Evolutionary conservation across 805 yeast species (phyloP), one percentile per base, ranked within the genome.

Genomic region (Millerozyma miso): DNA sequence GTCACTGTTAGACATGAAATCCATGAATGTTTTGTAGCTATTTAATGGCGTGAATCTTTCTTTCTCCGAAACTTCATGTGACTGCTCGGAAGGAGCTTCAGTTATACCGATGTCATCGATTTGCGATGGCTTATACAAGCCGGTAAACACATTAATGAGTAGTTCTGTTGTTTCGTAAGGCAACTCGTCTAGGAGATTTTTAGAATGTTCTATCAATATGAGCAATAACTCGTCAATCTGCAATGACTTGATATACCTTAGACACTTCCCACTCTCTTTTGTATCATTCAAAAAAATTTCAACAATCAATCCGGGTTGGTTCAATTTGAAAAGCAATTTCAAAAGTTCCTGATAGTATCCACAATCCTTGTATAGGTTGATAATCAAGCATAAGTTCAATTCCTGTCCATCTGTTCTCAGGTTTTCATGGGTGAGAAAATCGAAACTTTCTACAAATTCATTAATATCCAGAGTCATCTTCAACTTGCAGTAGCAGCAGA

Each of bases 101-200:
- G 43, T 44, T 19, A 47, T 48, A 35, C 49, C 32, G 12, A 33
- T 38, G 20, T 37, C 35, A 4, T 44, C 20, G 10, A 43, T 49
- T 16, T 54, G 53, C 7, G 43, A 47, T 6, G 88, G 84, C 20
- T 63, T 67, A 58, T 83, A 91, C 42, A 78, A 80, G 0, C 97
- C 97, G 0, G 98, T 91, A 58, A 91, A 93, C 0, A 91, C 85
- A 20, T 85, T 84, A 39, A 93, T 89, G 44, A 91, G 68, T 31
- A 93, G 63, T 23, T 83, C 83, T 1, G 96, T 89, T 0, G 96
- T 85, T 43, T 84, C 88, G 44, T 85, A 76, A 0, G 98, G 97
- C 32, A 79, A 64, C 37, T 71, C 58, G 31, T 85, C 85, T 38
- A 91, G 68, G 20, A 91, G 63, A 1, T 64, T 54, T 45, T 86